Conservation (phyloP, 495 filamentous ascomycete species). For the Podospora didyma region DNA sequence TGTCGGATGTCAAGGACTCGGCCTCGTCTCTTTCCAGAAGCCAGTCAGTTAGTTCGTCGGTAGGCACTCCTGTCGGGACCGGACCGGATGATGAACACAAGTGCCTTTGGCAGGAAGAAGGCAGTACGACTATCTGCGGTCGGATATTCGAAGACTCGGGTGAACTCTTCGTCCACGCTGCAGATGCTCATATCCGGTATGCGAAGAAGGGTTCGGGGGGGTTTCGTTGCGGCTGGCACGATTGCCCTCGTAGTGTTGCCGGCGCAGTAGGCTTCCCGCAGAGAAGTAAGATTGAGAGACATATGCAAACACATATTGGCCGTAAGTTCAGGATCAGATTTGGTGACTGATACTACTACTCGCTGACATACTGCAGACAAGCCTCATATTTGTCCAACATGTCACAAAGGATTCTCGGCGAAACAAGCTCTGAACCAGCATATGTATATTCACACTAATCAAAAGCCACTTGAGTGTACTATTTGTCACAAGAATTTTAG, state of each 20-base stretch:
- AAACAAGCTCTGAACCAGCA: conserved; percentile 60
- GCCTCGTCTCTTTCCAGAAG: conserved; percentile 10
- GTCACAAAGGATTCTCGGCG: conserved; percentile 53
- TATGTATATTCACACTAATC: conserved; percentile 56
- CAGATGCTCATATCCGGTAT: conserved; percentile 25
- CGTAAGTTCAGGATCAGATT: conserved; percentile 41
- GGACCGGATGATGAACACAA: conserved; percentile 18
- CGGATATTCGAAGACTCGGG: conserved; percentile 20
- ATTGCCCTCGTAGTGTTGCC: conserved; percentile 35
- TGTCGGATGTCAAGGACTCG: conserved; percentile 15
- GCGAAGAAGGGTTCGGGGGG: conserved; percentile 29
- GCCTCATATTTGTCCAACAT: conserved; percentile 49
- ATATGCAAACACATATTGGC: conserved; percentile 59
- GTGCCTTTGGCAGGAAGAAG: conserved; percentile 30
- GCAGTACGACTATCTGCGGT: conserved; percentile 20
- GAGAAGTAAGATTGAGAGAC: conserved; percentile 58
- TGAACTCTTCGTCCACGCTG: conserved; percentile 28
- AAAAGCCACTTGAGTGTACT: conserved; percentile 54
- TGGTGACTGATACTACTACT: conserved; percentile 1
- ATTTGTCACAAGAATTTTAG: conserved; percentile 53
- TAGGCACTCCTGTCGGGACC: conserved; percentile 3
- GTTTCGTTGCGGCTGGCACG: conserved; percentile 33
- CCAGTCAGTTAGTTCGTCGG: conserved; percentile 15
- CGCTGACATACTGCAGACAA: conserved; percentile 42
- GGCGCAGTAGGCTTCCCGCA: conserved; percentile 47